Percentiles rank a stretch among this genome's conserved stretches.
phyloP scores from a whole-genome alignment of 768 basidiomycete genomes.

The Symmetrospora coprosmae region DNA sequence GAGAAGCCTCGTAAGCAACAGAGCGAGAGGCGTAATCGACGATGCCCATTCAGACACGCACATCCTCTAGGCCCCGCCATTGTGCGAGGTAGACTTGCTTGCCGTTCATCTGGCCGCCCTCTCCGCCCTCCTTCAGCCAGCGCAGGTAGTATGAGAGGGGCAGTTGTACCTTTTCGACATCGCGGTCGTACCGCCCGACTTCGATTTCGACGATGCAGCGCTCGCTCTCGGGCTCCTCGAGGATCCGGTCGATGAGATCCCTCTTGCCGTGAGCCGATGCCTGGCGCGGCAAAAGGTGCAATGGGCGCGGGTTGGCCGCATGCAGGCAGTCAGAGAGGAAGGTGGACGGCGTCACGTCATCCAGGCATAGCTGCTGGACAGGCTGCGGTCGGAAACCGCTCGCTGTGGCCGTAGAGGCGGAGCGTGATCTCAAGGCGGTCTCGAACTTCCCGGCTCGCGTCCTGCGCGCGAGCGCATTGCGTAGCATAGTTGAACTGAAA shows the following conservation, averaged over 20 bases:
- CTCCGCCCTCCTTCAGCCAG: conserved; percentile 1
- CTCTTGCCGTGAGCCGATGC: not conserved
- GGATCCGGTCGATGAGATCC: not conserved
- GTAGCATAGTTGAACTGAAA: too few species aligned
- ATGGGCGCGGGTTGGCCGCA: not conserved
- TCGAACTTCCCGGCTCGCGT: too few species aligned
- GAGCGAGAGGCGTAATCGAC: not conserved
- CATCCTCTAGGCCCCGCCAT: conserved; percentile 19
- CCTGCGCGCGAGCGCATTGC: too few species aligned
- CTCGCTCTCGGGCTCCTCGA: conserved; percentile 5
- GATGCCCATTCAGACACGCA: too few species aligned
- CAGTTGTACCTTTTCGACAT: conserved; percentile 7
- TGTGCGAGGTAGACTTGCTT: conserved; percentile 18
- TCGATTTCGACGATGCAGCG: conserved; percentile 15
- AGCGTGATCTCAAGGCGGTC: too few species aligned
- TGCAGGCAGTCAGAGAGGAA: not conserved
- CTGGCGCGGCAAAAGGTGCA: not conserved
- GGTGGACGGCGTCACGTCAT: not conserved
- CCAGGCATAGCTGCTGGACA: not conserved
- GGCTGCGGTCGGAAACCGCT: not conserved
- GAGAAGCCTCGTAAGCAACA: not conserved
- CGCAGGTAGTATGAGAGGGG: conserved; percentile 1
- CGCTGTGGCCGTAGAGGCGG: too few species aligned
- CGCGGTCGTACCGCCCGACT: conserved; percentile 11
- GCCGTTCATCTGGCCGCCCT: conserved; percentile 8